Evolutionary conservation across 345 rosid species (phyloP).

Genomic region (Ceriops decandra): DNA sequence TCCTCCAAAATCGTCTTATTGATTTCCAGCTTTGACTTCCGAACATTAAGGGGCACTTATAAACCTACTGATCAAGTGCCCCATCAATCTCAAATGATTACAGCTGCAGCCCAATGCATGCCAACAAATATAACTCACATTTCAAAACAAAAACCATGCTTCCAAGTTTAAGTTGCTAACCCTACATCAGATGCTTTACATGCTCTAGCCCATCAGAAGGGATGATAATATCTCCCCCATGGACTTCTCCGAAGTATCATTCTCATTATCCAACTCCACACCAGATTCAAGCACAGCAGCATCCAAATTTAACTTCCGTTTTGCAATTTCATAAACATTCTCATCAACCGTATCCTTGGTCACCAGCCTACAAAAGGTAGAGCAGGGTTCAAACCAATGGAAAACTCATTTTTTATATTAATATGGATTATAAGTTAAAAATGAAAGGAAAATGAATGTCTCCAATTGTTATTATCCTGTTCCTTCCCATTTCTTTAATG

Average conservation of each 20-base stretch:
- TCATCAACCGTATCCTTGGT: conserved; percentile 91
- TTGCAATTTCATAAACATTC: conserved; percentile 86
- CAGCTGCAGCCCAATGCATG: conserved; percentile 32
- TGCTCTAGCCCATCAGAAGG: conserved; percentile 43
- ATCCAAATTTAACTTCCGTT: conserved; percentile 74
- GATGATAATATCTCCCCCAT: conserved; percentile 91
- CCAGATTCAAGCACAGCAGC: conserved; percentile 91
- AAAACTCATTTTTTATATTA: neutral
- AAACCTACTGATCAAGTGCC: conserved; percentile 11
- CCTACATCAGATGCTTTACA: neutral
- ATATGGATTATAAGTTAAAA: neutral
- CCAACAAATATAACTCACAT: conserved; percentile 17
- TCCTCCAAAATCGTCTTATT: too few species aligned
- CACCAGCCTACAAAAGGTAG: conserved; percentile 53
- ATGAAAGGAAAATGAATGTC: neutral
- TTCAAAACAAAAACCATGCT: neutral
- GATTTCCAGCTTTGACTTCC: too few species aligned
- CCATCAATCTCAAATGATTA: conserved; percentile 62
- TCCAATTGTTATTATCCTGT: too few species aligned
- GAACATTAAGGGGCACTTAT: too few species aligned
- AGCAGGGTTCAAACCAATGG: conserved; percentile 6
- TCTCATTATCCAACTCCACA: conserved; percentile 50
- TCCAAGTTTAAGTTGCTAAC: neutral
- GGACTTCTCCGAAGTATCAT: conserved; percentile 61
- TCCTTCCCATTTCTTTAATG: too few species aligned